Conservation (phyloP, 768 basidiomycete species). For the Xanthoconium stramineum region DNA sequence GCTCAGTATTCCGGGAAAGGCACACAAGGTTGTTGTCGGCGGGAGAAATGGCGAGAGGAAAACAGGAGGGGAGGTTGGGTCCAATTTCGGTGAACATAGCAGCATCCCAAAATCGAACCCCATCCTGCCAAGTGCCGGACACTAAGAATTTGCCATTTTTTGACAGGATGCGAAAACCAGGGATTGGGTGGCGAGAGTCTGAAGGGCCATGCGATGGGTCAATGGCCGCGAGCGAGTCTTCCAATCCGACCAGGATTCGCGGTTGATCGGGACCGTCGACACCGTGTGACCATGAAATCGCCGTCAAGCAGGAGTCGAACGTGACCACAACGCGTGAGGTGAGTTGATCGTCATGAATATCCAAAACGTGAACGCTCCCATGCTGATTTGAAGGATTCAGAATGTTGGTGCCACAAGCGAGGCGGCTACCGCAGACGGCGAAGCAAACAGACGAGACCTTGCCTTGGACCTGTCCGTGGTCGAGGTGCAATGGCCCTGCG, state of each 20-base stretch:
- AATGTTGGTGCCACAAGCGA: too few relatives aligned
- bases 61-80: neutral
- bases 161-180: neutral
- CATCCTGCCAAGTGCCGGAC: neutral
- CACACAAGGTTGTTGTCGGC: neutral
- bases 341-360: neutral
- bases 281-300: slow-evolving; percentile 1
- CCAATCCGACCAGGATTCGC: neutral
- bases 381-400: too few relatives aligned
- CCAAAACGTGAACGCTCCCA: too few relatives aligned
- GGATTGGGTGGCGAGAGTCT: neutral
- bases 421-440: too few relatives aligned
- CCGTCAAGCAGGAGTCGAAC: neutral
- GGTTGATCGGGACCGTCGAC: neutral
- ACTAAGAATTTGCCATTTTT: slow-evolving; percentile 6
- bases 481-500: too few relatives aligned
- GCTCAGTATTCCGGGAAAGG: neutral
- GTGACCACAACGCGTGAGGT: neutral
- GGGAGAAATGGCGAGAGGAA: slow-evolving; percentile 1
- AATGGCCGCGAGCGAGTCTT: neutral
- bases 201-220: neutral
- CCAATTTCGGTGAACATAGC: slow-evolving; percentile 3
- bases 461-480: too few relatives aligned
- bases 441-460: too few relatives aligned
- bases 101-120: slow-evolving; percentile 6